A percentile compares a stretch with the other conserved stretches of the same genome.
These are phyloP conservation scores for Grigorovia transvaalensis DNA, from an alignment of 805 yeast genomes.

Conservation along the genomic window DNA sequence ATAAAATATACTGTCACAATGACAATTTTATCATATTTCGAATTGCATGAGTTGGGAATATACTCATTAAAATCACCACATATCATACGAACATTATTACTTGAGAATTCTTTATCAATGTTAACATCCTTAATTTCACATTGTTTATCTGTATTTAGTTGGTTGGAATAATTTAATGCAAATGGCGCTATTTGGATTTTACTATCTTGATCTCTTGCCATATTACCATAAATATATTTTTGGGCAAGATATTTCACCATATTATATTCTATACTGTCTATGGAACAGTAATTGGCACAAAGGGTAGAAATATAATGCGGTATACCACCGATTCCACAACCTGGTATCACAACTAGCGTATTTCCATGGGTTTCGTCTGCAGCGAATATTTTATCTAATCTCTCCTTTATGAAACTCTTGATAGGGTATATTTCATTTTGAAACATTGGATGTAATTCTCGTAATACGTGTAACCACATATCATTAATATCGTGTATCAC, in stretches of 20 bases:
- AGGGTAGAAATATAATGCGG: slow-evolving; percentile 47
- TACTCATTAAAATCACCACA: slow-evolving; percentile 60
- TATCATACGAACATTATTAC: slow-evolving; percentile 33
- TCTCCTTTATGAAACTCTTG: slow-evolving; percentile 38
- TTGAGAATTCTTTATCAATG: slow-evolving; percentile 27
- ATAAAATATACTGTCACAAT: slow-evolving; percentile 67
- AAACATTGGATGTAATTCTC: slow-evolving; percentile 63
- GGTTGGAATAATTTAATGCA: slow-evolving; percentile 62
- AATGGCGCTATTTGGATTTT: slow-evolving; percentile 36
- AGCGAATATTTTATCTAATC: slow-evolving; percentile 23
- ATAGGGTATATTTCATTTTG: slow-evolving; percentile 44
- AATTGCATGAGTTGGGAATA: slow-evolving; percentile 15
- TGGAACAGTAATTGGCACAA: slow-evolving; percentile 35
- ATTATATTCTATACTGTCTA: slow-evolving; percentile 69
- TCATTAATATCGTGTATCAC: slow-evolving; percentile 40
- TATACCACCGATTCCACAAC: slow-evolving; percentile 76
- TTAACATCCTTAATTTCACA: slow-evolving; percentile 11
- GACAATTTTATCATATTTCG: slow-evolving; percentile 37
- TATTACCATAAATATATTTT: slow-evolving; percentile 38
- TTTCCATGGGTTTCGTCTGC: slow-evolving; percentile 16
- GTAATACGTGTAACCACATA: slow-evolving; percentile 58
- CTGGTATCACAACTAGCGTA: slow-evolving; percentile 65
- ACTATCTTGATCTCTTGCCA: neutral
- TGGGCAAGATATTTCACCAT: slow-evolving; percentile 66
- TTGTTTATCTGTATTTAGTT: slow-evolving; percentile 39